Conservation (phyloP, 179 eudicot genomes). For the Silene noctiflora region DNA sequence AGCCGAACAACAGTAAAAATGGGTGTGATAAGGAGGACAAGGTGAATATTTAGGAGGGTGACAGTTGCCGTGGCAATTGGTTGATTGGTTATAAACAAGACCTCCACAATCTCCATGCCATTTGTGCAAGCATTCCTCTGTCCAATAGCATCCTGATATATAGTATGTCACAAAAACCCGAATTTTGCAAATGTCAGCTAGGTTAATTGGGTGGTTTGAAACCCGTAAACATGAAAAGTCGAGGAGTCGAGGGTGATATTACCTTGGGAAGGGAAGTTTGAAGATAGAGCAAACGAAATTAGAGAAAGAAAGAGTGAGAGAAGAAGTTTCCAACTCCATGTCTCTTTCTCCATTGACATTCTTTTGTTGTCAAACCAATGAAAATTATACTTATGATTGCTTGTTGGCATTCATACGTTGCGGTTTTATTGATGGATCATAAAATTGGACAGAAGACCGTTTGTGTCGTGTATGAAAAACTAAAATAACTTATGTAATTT, state of each 20-base stretch:
- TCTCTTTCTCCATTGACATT: conserved; percentile 26
- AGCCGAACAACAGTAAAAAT: conserved; percentile 10
- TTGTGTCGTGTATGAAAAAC: too few relatives aligned
- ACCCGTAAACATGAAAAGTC: too few relatives aligned
- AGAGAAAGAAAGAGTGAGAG: conserved; percentile 18
- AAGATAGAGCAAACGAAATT: conserved; percentile 10
- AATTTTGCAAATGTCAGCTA: too few relatives aligned
- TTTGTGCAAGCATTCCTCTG: conserved; percentile 15
- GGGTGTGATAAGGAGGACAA: conserved; percentile 12
- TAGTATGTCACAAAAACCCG: background rate
- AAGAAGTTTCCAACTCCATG: conserved; percentile 14
- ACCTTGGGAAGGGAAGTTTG: conserved; percentile 36
- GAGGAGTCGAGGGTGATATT: conserved; percentile 6
- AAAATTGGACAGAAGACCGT: too few relatives aligned
- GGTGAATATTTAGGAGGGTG: conserved; percentile 3
- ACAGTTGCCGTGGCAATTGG: conserved; percentile 8
- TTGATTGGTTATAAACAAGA: conserved; percentile 10
- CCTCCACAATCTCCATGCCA: conserved; percentile 12
- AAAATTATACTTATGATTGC: background rate
- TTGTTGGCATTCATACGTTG: background rate
- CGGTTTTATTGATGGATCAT: background rate
- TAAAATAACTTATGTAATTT: too few relatives aligned
- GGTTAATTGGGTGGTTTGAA: too few relatives aligned
- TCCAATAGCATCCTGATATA: conserved; percentile 13
- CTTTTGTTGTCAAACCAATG: background rate